Base-by-base conservation (phyloP, 2,329 filamentous ascomycete species). In the Emmonsiellopsis sp. region DNA sequence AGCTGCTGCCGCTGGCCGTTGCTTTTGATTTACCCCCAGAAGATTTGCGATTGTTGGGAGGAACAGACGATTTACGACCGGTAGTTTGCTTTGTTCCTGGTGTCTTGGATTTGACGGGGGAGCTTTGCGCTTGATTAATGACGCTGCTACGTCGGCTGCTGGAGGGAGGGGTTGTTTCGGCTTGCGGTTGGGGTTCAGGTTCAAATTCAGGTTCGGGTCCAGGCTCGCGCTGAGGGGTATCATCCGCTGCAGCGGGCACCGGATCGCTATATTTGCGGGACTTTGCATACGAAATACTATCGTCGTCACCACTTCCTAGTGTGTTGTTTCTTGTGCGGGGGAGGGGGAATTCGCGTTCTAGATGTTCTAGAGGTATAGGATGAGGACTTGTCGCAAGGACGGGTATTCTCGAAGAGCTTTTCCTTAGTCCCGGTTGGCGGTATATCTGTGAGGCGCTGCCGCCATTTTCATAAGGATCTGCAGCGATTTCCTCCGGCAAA, bases 361-460 rank as follows among this genome's bases (percentile, higher is more conserved):
- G 75, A 58, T 85, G 82, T 49, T 86, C 82, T 50, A 80, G 69
- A 2, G 87, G 81, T 55, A 94, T 84, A 9, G 90, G 89, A 17
- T 83, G 79, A 2, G 87, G 86, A 65, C 88, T 95, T 11, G 80
- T 75, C 62, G 88, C 91, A 33, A 89, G 84, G 39, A 97, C 78
- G 1, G 93, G 93, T 65, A 98, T 96, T 52, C 88, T 84, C 44
- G 92, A 95, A 3, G 80, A 74, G 72, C 81, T 73, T 76, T 80
- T 71, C 78, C 86, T 63, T 67, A 77, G 58, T 66, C 73, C 59
- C 36, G 79, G 70, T 70, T 80, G 63, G 72, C 69, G 60, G 73
- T 64, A 80, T 70, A 66, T 80, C 76, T 61, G 82, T 74, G 44
- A 64, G 8, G 67, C 59, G 42, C 52, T 55, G n/a, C 67, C 63